phyloP scores from a whole-genome alignment of 768 basidiomycete genomes.

The Lactifluus piperatus region DNA sequence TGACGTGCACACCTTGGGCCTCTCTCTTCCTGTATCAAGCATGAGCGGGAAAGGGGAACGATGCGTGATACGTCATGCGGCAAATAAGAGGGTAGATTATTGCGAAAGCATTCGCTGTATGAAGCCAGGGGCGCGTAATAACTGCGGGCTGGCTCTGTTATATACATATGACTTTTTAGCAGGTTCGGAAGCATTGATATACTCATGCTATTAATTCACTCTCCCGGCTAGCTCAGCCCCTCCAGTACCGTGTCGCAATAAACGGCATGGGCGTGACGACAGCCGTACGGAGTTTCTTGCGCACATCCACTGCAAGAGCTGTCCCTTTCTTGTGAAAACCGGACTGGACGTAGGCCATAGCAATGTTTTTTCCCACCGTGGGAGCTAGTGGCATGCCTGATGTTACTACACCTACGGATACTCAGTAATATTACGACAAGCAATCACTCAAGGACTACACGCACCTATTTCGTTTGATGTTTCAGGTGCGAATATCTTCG shows the following conservation, averaged over 20 bases:
- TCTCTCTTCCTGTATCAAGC: neutral
- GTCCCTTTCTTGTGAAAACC: slow-evolving; percentile 91
- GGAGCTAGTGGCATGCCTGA: slow-evolving; percentile 91
- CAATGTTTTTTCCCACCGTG: slow-evolving; percentile 81
- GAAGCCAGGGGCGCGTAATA: neutral
- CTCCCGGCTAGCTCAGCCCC: slow-evolving; percentile 32
- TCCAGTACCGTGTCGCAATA: slow-evolving; percentile 71
- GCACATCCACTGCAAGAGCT: slow-evolving; percentile 73
- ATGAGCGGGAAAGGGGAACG: neutral
- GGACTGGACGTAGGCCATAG: slow-evolving; percentile 83
- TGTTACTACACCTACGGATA: slow-evolving; percentile 56
- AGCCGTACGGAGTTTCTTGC: slow-evolving; percentile 70
- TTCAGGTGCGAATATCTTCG: slow-evolving; percentile 55
- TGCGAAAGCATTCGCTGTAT: neutral
- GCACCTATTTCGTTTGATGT: slow-evolving; percentile 52
- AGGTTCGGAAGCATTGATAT: neutral
- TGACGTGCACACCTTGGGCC: neutral
- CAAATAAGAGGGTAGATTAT: neutral
- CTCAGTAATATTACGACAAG: slow-evolving; percentile 5
- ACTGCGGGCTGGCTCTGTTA: neutral
- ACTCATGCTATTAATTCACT: neutral
- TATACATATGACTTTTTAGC: neutral
- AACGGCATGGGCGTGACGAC: slow-evolving; percentile 83
- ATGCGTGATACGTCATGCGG: too few relatives aligned
- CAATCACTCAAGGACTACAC: slow-evolving; percentile 19